Evolutionary conservation across 106 monocot genomes (phyloP).

Genomic region (Alisma plantagoaquatica): DNA sequence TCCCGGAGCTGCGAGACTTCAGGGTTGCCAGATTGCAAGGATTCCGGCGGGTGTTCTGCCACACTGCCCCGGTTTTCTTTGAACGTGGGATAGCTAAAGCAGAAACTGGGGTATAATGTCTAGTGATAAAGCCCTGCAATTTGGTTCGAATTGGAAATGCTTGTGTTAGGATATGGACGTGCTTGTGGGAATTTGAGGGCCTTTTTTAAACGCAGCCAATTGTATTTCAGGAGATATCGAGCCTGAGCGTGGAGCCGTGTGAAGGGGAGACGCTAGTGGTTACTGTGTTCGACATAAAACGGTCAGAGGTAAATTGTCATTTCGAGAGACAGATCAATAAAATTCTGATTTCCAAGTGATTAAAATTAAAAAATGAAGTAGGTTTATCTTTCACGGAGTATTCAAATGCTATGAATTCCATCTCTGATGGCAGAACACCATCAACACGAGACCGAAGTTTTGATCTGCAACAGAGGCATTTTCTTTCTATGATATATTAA

Average conservation of each 20-base stretch:
- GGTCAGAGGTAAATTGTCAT: slow-evolving; percentile 42
- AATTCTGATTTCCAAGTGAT: too few species aligned
- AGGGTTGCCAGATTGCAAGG: slow-evolving; percentile 52
- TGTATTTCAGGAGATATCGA: slow-evolving; percentile 81
- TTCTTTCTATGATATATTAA: background rate
- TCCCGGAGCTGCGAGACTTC: slow-evolving; percentile 75
- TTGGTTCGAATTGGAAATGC: too few species aligned
- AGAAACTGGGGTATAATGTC: slow-evolving; percentile 68
- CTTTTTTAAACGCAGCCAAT: background rate
- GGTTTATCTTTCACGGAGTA: too few species aligned
- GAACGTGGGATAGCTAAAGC: slow-evolving; percentile 79
- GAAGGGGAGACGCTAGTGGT: slow-evolving; percentile 75
- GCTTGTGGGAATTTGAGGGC: background rate
- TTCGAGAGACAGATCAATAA: background rate
- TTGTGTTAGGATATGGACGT: too few species aligned
- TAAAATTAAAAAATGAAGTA: too few species aligned
- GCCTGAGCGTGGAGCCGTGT: slow-evolving; percentile 89
- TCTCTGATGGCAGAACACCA: too few species aligned
- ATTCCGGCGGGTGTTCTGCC: slow-evolving; percentile 88
- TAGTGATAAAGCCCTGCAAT: too few species aligned
- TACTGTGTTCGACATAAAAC: slow-evolving; percentile 79
- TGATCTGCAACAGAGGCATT: too few species aligned
- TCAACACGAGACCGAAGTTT: too few species aligned
- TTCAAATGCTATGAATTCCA: too few species aligned
- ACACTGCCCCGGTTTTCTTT: slow-evolving; percentile 87